Base-by-base conservation (phyloP, 768 basidiomycete genomes). In the Tricholoma bakamatsutake region DNA sequence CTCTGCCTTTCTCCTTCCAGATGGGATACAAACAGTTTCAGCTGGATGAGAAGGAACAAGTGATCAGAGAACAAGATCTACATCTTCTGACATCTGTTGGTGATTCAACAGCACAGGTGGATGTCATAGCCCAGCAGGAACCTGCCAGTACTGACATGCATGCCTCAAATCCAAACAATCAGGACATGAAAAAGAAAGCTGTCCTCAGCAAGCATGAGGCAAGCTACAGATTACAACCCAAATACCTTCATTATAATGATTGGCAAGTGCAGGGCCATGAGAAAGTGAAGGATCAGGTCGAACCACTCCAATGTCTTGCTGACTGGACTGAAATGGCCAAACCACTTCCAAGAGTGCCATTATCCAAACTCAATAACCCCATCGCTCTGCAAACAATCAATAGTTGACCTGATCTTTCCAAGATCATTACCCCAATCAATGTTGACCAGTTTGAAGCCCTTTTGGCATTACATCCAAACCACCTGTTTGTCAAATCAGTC, bases 381-480 rank as follows among this genome's bases (percentile, higher is more conserved):
- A 30, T 50, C 0, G 65, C 62, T 0, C 7, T 54, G 0, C 7
- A 49, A 0, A 77, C 73, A 0, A 67, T 77, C 1, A 0, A 7
- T 0, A n/a, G 55, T 67, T 1, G 33, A 71, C 1, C 60, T 3
- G 4, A 21, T 4, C 51, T 79, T 0, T 77, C 80, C 60, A 42
- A 64, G 1, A 65, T 80, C 2, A 57, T 70, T 0, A 73, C 70
- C 0, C 76, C 74, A 5, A 54, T 63, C 17, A 56, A 58, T n/a
- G 55, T 57, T 30, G 37, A 56, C 6, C 7, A 15, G 0, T 65
- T 71, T 18, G 54, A 62, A 34, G 17, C 53, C 30, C 35, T 64
- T 12, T 48, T 61, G 8, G 3, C 4, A 15, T 61, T 58, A 63
- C 67, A 83, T 70, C 73, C 81, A 45, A 60, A 82, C 4, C 66